Evolutionary conservation across 306 rosid species (phyloP).

Genomic region (Rosa lucieae): DNA sequence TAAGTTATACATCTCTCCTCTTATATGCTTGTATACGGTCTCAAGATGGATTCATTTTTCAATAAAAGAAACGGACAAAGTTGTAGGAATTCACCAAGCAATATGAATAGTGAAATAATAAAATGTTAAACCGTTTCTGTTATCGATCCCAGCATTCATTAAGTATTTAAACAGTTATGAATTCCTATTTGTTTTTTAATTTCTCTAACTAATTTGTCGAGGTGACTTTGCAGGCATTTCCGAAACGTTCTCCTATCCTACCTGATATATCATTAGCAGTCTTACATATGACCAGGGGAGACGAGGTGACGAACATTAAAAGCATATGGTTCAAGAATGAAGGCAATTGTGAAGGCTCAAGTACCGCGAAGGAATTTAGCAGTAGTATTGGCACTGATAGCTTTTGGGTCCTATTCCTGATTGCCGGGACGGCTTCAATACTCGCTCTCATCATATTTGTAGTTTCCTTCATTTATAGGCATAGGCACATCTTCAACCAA

Average conservation of each 20-base stretch:
- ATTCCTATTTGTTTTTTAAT: too few species aligned
- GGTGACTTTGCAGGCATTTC: constrained; percentile 32
- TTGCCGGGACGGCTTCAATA: constrained; percentile 42
- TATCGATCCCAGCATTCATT: too few species aligned
- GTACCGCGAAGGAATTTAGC: constrained; percentile 10
- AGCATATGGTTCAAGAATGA: constrained; percentile 39
- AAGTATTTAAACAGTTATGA: too few species aligned
- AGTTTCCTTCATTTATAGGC: constrained; percentile 32
- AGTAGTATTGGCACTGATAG: constrained; percentile 47
- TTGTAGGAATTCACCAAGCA: too few species aligned
- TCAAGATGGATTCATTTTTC: not conserved
- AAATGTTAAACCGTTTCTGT: too few species aligned
- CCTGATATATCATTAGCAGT: constrained; percentile 60
- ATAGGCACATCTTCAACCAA: constrained; percentile 29
- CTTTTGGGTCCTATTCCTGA: constrained; percentile 62
- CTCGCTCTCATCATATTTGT: constrained; percentile 33
- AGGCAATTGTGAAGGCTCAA: constrained; percentile 29
- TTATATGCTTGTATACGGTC: too few species aligned
- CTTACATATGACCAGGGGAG: constrained; percentile 53
- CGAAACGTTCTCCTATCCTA: constrained; percentile 46
- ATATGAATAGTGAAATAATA: too few species aligned
- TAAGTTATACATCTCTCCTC: constrained; percentile 13
- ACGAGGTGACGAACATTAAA: constrained; percentile 50
- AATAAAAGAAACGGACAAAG: too few species aligned
- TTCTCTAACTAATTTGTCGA: too few species aligned